Evolutionary conservation across 257 asterid genomes (phyloP), one percentile per base, ranked within the genome.

Genomic region (Nyctanthes arbortristis): DNA sequence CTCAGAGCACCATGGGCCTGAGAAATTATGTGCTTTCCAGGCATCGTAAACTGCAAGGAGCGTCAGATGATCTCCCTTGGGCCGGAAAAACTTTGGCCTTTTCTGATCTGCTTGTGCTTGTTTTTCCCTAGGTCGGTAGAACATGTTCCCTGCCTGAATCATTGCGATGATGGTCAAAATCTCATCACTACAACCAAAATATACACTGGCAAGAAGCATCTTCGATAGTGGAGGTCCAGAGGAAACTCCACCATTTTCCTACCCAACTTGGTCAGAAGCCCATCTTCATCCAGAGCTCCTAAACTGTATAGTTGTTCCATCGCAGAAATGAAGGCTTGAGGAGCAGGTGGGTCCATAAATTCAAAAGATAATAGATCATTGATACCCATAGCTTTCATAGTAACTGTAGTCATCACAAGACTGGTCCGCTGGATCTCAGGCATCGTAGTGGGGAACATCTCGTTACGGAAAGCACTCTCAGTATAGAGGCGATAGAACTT

Each of bases 301-400:
- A 92, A 91, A 82, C 88, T 87, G 75, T 86, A 92, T 1, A 92
- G 88, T 78, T 89, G 94, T 60, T 89, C 96, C 98, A 89, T 86
- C 61, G 96, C 98, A 72, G 96, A 87, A 77, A 88, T 77, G 47
- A 92, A 91, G n/a, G n/a, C n/a, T n/a, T n/a, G n/a, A n/a, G n/a
- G n/a, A n/a, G n/a, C n/a, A n/a, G n/a, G n/a, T n/a, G 98, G 96
- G 52, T 92, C 98, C 98, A 92, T 92, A 75, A 89, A 92, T 73
- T 92, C 98, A 67, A 92, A 92, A 14, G 96, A 86, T 64, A 92
- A 65, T 5, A 92, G 85, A 77, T 92, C 96, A 70, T 92, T 92
- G 40, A 92, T 89, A 35, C 98, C 98, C 96, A 92, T 92, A 40
- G 98, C 98, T 82, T 92, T 92, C 94, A n/a, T n/a, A n/a, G n/a